Evolutionary conservation across 2,329 filamentous ascomycete species (phyloP), one percentile per base, ranked within the genome.

Genomic region (Proliferodiscus dingleyae): DNA sequence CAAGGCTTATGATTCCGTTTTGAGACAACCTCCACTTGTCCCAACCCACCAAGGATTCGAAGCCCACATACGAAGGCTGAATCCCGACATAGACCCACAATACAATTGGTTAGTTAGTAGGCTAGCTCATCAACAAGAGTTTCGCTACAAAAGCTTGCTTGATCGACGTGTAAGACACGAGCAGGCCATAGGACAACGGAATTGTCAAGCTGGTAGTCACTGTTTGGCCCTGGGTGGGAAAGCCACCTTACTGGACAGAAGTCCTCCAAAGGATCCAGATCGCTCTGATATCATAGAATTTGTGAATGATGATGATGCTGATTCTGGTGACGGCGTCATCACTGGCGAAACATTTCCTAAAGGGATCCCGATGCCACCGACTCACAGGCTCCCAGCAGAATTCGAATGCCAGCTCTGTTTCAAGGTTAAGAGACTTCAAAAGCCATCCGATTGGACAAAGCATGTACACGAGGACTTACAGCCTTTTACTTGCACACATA

Each of bases 391-490:
- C 5, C 90, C 90, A 1, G 88, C 89, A 3, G 83, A 91, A 60
- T 91, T 95, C 50, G 90, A 96, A 68, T 96, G 90, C 56, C 84
- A 86, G 29, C 71, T 95, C 16, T 95, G 90, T 68, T 95, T 88
- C 69, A 80, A 83, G 55, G 77, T 82, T 41, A 95, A 93, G 71
- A 88, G 82, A 58, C 89, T 93, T 57, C 80, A 83, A 57, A 95
- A 95, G 65, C 90, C 89, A 13, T 95, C 89, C 0, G 90, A 96
- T 66, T 96, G 90, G 90, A 95, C 89, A 2, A 95, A 96, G 64
- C 90, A 96, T 61, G 87, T 96, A 1, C 88, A 95, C 57, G 90
- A 95, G 66, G 90, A 96, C 62, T 81, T 95, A 1, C 87, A 93
- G 62, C 90, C 90, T 0, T 95, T 95, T 57, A 94, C 88, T 3